Evolutionary conservation across 2,329 filamentous ascomycete species (phyloP), one percentile per base, ranked within the genome.

Genomic region (Trichoderma koningii): DNA sequence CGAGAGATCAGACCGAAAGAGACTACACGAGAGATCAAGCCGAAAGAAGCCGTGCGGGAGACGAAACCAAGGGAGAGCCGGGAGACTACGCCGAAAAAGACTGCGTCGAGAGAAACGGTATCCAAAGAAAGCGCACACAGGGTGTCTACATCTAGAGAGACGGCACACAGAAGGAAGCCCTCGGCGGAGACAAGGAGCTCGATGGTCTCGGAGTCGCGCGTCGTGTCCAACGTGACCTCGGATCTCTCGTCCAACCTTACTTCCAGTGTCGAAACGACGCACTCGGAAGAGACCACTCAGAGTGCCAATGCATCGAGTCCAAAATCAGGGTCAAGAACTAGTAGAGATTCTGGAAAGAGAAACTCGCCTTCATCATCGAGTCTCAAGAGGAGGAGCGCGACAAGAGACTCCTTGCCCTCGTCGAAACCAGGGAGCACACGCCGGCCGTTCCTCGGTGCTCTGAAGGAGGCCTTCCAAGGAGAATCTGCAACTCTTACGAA

Each of bases 381-480:
- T 1, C 74, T 89, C 28, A 85, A 80, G 73, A 80, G 87, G 70
- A 85, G 82, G 55, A 79, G 80, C 50, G 86, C 87, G 23, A 87
- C 82, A 34, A 81, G 85, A 68, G 79, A 72, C 65, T 71, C 78
- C 2, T 76, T 83, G 1, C 81, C 84, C 6, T 81, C 85, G 0
- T 61, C 80, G 7, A 87, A 83, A 70, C 68, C 78, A 0, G 48
- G 50, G 3, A 74, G 71, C 2, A 71, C 71, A 14, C 87, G 83
- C 71, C 80, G 79, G 42, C 83, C 82, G 0, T 79, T 89, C 62
- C 81, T 86, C 23, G 86, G 87, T 47, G 81, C 82, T 52, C 75
- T 89, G 9, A 84, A 83, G 62, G 85, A 87, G 66, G 87, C 86
- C 3, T 89, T 89, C 70, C 82, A 82, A 45, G 87, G 87, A 34